phyloP scores from a whole-genome alignment of 805 yeast genomes.

The Cyberlindnera suaveolens region DNA sequence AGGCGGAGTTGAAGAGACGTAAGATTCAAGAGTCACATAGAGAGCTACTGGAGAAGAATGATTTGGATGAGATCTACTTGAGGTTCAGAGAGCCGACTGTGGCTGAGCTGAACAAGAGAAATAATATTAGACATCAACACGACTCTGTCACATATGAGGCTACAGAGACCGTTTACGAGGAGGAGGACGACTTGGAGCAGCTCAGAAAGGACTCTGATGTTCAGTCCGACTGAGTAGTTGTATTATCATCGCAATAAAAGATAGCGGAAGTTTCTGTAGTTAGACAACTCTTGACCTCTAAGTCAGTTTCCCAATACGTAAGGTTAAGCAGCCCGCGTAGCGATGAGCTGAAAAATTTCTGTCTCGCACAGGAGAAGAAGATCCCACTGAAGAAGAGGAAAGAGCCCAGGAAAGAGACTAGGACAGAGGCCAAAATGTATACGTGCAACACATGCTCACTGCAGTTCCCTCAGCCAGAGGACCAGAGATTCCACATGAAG shows the following conservation, averaged over 20 bases:
- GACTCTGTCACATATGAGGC: conserved; percentile 78
- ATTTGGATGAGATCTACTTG: conserved; percentile 56
- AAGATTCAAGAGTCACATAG: conserved; percentile 52
- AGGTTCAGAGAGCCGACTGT: conserved; percentile 68
- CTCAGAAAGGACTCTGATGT: conserved; percentile 6
- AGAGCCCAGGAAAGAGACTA: not conserved
- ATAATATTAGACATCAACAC: conserved; percentile 56
- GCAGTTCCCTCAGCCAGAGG: conserved; percentile 65
- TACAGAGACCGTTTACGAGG: conserved; percentile 32
- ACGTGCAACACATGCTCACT: conserved; percentile 90
- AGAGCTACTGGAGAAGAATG: conserved; percentile 47
- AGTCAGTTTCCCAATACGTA: no score
- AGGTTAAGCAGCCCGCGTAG: not conserved
- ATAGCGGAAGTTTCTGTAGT: no score
- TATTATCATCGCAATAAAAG: no score
- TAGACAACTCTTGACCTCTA: no score
- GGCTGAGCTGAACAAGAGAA: conserved; percentile 61
- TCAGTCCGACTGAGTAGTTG: not conserved
- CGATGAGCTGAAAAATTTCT: conserved; percentile 8
- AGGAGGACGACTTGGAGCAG: conserved; percentile 19
- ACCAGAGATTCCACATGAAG: conserved; percentile 90
- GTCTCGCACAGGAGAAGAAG: not conserved
- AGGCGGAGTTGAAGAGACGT: conserved; percentile 78
- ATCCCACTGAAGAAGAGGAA: not conserved
- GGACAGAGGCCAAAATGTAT: conserved; percentile 16